Evolutionary conservation across 2,329 filamentous ascomycete genomes (phyloP), one percentile per base, ranked within the genome.

Genomic region (Fusarium tjaetaba): DNA sequence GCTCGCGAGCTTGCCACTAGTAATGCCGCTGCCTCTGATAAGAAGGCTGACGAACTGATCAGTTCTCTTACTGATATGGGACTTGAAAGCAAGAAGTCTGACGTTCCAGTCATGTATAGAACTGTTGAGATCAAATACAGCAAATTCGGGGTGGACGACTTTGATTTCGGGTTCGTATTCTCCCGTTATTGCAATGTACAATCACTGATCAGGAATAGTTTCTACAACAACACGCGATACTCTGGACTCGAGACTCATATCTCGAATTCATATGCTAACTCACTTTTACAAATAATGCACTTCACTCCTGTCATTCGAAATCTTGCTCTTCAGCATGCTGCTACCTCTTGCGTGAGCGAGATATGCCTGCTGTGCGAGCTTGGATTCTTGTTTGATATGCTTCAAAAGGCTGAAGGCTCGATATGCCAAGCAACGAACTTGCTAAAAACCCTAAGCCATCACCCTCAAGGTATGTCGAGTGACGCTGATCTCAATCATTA

Each of bases 91-190:
- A 89, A 92, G 63, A 93, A 94, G 72, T 90, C 93, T 45, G 95
- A 97, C 64, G 93, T 96, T 9, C 93, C 96, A 28, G 89, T 93
- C 14, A 94, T 96, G 85, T 99, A 99, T 81, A 92, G 93, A 73
- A 95, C 95, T 77, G 93, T 98, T 16, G 96, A 98, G 81, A 99
- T 99, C 84, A 98, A 98, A 81, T 99, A 98, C 85, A 98, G 96
- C 86, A 97, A 95, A 80, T 99, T 98, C 82, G 96, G 96, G 26
- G 95, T 99, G n/a, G 96, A 98, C 78, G 97, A 99, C 82, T 99
- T 99, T 81, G 96, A 99, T 82, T 99, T 99, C 83, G 93, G 93
- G 91, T 94, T 84, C 78, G 90, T 83, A 36, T 32, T 32, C 39
- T n/a, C 32, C 65, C 71, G 52, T 66, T 60, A 38, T 28, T 13